Evolutionary conservation across 2,329 filamentous ascomycete genomes (phyloP).

Genomic region (Celoporthe dispersa): DNA sequence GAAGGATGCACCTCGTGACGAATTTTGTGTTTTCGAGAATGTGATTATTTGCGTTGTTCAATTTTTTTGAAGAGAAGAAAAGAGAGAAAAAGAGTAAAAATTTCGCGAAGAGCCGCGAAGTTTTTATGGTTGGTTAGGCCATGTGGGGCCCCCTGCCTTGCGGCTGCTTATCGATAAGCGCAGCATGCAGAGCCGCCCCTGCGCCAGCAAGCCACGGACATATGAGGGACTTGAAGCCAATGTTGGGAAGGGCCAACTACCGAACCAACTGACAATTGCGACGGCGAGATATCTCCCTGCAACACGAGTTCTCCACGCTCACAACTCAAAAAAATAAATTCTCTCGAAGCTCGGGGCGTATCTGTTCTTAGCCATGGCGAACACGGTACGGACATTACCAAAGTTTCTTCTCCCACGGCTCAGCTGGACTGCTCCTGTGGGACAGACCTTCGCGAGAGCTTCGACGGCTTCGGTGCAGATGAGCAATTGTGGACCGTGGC

Average conservation of each 20-base stretch:
- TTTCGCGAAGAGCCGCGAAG: slow-evolving; percentile 14
- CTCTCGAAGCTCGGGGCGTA: not conserved
- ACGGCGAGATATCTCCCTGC: not conserved
- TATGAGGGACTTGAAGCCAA: not conserved
- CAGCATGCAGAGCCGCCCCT: not conserved
- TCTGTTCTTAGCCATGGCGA: slow-evolving; percentile 35
- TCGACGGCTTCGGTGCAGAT: slow-evolving; percentile 30
- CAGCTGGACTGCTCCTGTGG: slow-evolving; percentile 52
- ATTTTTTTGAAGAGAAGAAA: slow-evolving; percentile 38
- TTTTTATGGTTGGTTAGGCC: slow-evolving; percentile 24
- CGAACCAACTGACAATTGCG: not conserved
- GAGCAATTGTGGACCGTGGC: slow-evolving; percentile 26
- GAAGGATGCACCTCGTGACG: slow-evolving; percentile 47
- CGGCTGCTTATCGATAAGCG: slow-evolving; percentile 14
- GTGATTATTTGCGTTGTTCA: slow-evolving; percentile 55
- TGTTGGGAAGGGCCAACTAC: not conserved
- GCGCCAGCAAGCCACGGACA: not conserved
- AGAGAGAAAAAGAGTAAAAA: slow-evolving; percentile 37
- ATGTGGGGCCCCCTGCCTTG: slow-evolving; percentile 13
- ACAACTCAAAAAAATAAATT: not conserved
- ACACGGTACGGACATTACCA: slow-evolving; percentile 49
- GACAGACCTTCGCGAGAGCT: slow-evolving; percentile 38
- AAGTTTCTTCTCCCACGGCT: slow-evolving; percentile 59
- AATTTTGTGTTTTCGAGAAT: slow-evolving; percentile 50
- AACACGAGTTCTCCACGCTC: not conserved